These are phyloP conservation scores for Colletotrichum chrysophilum DNA, from an alignment of 2,329 filamentous ascomycete species.

Conservation along the genomic window DNA sequence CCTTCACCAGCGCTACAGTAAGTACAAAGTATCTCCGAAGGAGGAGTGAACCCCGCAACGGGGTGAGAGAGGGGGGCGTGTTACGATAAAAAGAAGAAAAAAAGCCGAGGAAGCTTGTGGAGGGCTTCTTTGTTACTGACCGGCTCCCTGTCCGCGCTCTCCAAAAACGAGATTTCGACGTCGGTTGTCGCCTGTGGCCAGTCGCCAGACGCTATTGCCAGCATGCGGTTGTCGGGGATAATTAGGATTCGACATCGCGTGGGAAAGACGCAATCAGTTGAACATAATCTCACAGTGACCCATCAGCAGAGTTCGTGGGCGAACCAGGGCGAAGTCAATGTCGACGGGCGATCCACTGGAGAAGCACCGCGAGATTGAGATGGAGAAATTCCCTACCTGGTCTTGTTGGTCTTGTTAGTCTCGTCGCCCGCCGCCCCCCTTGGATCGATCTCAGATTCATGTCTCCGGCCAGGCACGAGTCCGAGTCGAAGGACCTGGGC, in stretches of 20 bases:
- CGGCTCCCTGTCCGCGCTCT: not conserved
- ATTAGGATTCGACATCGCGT: not conserved
- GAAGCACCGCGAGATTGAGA: not conserved
- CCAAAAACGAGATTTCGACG: not conserved
- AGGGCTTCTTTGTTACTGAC: not conserved
- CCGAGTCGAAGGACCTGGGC: not conserved
- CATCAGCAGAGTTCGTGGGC: not conserved
- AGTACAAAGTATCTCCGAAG: not conserved
- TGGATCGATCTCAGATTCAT: not conserved
- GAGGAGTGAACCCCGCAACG: not conserved
- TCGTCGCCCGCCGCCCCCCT: not conserved
- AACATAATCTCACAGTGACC: conserved; percentile 5
- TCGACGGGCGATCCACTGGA: conserved; percentile 2
- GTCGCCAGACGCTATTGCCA: not conserved
- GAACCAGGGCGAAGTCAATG: not conserved
- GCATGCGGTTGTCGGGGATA: not conserved
- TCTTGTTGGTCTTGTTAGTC: not conserved
- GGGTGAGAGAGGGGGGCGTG: not conserved
- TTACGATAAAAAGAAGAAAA: not conserved
- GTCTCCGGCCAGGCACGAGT: not conserved
- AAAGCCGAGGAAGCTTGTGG: conserved; percentile 11
- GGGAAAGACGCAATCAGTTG: conserved; percentile 9
- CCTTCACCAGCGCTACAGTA: not conserved
- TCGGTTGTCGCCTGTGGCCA: not conserved
- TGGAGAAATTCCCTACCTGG: not conserved